phyloP scores from a whole-genome alignment of 495 filamentous ascomycete genomes.

The Bacidia gigantensis region DNA sequence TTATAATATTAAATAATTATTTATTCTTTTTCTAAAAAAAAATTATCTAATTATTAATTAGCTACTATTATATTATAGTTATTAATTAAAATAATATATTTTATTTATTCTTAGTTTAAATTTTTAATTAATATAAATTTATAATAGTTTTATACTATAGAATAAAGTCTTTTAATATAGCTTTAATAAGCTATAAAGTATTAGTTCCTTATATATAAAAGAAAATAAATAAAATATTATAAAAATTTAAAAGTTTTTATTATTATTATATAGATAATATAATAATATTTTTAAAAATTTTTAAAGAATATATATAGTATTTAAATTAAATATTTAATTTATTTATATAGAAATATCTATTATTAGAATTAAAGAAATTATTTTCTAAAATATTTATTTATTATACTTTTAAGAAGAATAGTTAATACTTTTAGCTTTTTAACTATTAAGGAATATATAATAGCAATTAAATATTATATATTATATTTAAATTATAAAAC shows the following conservation, averaged over 20 bases:
- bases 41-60: slow-evolving; percentile 6
- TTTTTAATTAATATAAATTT: neutral
- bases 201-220: neutral
- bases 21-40: neutral
- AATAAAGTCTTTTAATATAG: neutral
- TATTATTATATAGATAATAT: slow-evolving; percentile 11
- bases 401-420: neutral
- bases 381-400: slow-evolving; percentile 1
- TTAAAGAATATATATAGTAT: no score
- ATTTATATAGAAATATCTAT: no score
- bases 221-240: slow-evolving; percentile 5
- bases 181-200: neutral
- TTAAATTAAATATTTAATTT: no score
- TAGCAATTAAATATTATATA: neutral
- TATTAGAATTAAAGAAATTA: slow-evolving; percentile 4
- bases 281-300: slow-evolving; percentile 1
- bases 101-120: neutral
- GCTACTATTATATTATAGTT: slow-evolving; percentile 6
- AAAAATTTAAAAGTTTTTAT: neutral
- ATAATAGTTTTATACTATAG: neutral
- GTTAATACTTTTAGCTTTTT: neutral
- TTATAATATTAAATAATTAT: slow-evolving; percentile 3
- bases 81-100: neutral
- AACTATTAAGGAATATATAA: neutral
- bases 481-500: neutral